Conservation (phyloP, 2,329 filamentous ascomycete genomes). For the Epicoccum nigrum region DNA sequence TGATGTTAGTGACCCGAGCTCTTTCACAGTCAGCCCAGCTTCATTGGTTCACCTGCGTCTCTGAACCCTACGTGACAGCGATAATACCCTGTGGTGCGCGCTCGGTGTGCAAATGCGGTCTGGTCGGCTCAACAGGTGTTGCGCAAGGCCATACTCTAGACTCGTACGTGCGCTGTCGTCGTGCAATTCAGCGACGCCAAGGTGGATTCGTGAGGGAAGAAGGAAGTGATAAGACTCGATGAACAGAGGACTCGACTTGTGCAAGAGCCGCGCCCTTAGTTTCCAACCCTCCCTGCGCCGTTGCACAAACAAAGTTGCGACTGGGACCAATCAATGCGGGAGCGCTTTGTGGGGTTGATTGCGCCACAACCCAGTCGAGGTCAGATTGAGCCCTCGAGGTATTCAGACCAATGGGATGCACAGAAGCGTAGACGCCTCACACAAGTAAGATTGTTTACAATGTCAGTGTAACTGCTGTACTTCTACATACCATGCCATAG, state of each 20-base stretch:
- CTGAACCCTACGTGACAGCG: neutral
- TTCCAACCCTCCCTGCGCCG: slow-evolving; percentile 11
- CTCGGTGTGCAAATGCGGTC: neutral
- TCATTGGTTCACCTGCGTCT: neutral
- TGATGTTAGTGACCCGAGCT: slow-evolving; percentile 1
- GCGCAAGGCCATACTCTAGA: neutral
- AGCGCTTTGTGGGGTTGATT: slow-evolving; percentile 7
- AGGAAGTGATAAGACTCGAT: neutral
- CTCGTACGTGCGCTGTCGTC: neutral
- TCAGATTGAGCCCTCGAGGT: slow-evolving; percentile 9
- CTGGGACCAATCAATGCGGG: slow-evolving; percentile 7
- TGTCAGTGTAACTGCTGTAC: no score
- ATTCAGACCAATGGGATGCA: neutral
- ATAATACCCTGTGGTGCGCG: neutral
- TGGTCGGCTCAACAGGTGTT: neutral
- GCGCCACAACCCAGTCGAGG: slow-evolving; percentile 13
- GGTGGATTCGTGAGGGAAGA: neutral
- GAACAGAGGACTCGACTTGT: slow-evolving; percentile 17
- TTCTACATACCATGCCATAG: no score
- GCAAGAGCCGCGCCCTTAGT: slow-evolving; percentile 22
- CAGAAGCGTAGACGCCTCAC: neutral
- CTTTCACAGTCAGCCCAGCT: slow-evolving; percentile 4
- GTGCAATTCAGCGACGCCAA: neutral
- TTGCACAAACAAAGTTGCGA: slow-evolving; percentile 16
- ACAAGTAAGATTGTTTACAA: neutral